Evolutionary conservation across 2,329 filamentous ascomycete species (phyloP), one percentile per base, ranked within the genome.

Genomic region (Botrytis byssoidea): DNA sequence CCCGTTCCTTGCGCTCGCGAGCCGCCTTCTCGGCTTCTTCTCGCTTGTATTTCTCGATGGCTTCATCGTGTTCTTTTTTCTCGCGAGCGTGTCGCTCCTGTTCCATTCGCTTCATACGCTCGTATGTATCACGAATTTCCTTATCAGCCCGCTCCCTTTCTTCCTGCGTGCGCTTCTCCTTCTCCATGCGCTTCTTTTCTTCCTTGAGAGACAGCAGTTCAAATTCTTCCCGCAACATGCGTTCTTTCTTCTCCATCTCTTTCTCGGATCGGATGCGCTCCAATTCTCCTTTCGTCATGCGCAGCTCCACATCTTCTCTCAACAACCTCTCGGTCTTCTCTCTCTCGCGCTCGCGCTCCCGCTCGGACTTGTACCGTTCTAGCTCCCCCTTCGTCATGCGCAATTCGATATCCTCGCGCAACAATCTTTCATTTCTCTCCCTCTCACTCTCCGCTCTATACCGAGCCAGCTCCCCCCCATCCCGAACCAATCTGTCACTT

Each of bases 21-120:
- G 79, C 78, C 29, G 81, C 76, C 12, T n/a, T 57, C 20, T 73
- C 71, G 7, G 71, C 71, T 55, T 60, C 81, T 77, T 59, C 81
- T 73, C 9, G 82, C 78, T 70, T 82, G 77, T 74, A 84, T 85
- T 61, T 71, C 74, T 83, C 83, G 48, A 91, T 85, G 9, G 83
- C 82, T 76, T 88, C 85, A 73, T 84, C 82, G 55, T 86, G 85
- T 55, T 86, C 85, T 70, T 83, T 84, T 66, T 85, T 86, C 55
- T 87, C 83, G 48, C 84, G 83, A 74, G 85, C 84, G 63, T 85
- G 83, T 61, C 82, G 80, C 10, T 64, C 65, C 29, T 69, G 67
- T 40, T 75, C 72, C 76, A 86, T 83, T 73, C 85, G 83, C 35
- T 76, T 75, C 75, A 87, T 84, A 72, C 85, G 83, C 48, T 78